phyloP scores from a whole-genome alignment of 225 moss, liverwort and hornwort genomes.

The Physcomitrium patens region DNA sequence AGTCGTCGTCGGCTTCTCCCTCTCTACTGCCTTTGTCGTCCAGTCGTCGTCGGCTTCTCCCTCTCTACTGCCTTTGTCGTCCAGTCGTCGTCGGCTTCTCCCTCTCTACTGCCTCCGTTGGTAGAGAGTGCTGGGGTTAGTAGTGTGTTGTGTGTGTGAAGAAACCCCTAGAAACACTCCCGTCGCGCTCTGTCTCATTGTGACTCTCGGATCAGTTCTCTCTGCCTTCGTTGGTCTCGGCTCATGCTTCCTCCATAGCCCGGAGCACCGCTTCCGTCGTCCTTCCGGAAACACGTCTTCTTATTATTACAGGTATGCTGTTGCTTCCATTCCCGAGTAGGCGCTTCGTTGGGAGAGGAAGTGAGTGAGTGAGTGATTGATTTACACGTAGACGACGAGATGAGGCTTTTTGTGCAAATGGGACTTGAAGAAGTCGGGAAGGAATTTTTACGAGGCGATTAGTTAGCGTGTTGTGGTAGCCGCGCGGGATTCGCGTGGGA shows the following conservation, averaged over 20 bases:
- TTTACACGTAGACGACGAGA: not conserved
- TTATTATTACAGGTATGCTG: conserved; percentile 20
- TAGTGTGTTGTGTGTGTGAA: not conserved
- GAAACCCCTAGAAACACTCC: conserved; percentile 44
- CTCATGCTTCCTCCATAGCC: conserved; percentile 29
- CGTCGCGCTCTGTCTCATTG: not conserved
- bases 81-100: too few relatives aligned
- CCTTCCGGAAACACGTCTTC: conserved; percentile 5
- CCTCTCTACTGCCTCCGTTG: too few relatives aligned
- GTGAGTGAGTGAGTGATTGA: too few relatives aligned
- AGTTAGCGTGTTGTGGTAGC: not conserved
- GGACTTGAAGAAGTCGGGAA: not conserved
- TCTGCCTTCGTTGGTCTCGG: not conserved
- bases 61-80: too few relatives aligned
- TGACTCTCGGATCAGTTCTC: not conserved
- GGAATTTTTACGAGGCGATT: not conserved
- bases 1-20: too few relatives aligned
- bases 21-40: too few relatives aligned
- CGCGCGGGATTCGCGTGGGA: not conserved
- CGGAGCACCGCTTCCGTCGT: not conserved
- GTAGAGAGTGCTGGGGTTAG: too few relatives aligned
- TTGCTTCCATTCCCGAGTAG: not conserved
- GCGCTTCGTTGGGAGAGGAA: too few relatives aligned
- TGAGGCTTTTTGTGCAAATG: not conserved
- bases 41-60: too few relatives aligned